Evolutionary conservation across 345 rosid genomes (phyloP), one percentile per base, ranked within the genome.

Genomic region (Hibiscus tridactylites): DNA sequence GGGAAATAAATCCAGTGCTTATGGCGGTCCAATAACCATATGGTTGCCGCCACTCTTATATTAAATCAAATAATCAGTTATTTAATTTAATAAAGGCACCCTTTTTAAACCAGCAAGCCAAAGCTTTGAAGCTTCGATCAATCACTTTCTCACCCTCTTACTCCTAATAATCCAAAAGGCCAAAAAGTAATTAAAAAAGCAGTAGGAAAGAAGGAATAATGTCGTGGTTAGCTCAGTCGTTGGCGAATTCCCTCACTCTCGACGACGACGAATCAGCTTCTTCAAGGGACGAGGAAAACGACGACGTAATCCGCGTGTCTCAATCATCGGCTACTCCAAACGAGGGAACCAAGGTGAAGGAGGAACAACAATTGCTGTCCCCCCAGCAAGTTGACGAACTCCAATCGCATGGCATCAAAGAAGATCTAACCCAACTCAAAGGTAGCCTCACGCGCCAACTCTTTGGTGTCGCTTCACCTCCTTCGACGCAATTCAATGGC

Each of bases 171-270:
- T 0, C 24, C 24, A 21, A 21, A 21, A 21, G 24, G 24, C 24
- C 0, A 21, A 21, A 21, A 21, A 21, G 24, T 21, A 21, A 21
- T 1, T 21, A 21, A 21, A 21, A 21, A 21, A 21, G 24, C 24
- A 21, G 24, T 21, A 21, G 24, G 24, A 21, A 21, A 21, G 24
- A 21, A 21, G 24, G 15, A 47, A 15, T 19, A 21, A 90, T 90
- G 98, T 87, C 98, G 58, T 90, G 97, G 98, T 71, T 91, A 24
- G 93, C 92, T 74, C 89, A 87, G 67, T 94, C 97, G 73, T 72
- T 91, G 31, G 91, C 92, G 47, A 85, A 80, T 87, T 88, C 96
- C 58, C 87, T 94, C 73, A 90, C 81, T 69, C 87, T 87, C 69
- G 91, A 94, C 67, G 91, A 83, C 42, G 91, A 83, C 42, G 17